Evolutionary conservation across 331 rosid genomes (phyloP).

Genomic region (Telfairia occidentalis): DNA sequence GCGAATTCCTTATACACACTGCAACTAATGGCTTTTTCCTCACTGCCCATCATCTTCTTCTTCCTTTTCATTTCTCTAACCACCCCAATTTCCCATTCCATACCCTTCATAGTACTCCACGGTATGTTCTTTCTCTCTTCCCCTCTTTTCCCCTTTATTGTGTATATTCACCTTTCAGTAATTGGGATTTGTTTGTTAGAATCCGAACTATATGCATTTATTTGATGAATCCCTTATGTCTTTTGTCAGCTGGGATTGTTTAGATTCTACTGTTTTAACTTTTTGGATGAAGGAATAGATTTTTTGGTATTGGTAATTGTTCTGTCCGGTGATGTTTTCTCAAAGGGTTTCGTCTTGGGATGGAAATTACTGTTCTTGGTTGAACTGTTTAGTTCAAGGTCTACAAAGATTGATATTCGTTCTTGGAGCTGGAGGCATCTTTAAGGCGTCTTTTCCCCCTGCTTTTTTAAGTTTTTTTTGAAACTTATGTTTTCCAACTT

Average conservation of each 20-base stretch:
- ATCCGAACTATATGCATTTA: neutral
- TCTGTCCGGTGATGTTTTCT: neutral
- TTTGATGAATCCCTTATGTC: neutral
- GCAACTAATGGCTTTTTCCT: slow-evolving; percentile 1
- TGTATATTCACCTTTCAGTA: too few species aligned
- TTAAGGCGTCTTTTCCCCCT: neutral
- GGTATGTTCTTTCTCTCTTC: neutral
- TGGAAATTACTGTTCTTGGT: neutral
- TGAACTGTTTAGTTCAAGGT: neutral
- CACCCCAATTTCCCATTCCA: slow-evolving; percentile 1
- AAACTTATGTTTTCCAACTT: neutral
- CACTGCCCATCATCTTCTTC: neutral
- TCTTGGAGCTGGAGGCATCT: neutral
- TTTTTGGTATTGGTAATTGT: neutral
- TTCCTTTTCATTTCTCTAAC: neutral
- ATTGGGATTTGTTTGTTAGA: too few species aligned
- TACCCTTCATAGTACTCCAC: slow-evolving; percentile 5
- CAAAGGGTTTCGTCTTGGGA: neutral
- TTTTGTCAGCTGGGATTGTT: neutral
- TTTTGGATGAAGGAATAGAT: neutral
- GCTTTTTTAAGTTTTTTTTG: neutral
- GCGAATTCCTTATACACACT: neutral
- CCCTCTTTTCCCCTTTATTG: neutral
- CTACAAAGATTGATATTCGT: neutral
- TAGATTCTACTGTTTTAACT: neutral